Base-by-base conservation (phyloP, 2,329 filamentous ascomycete species). In the Aspergillus caelatus region DNA sequence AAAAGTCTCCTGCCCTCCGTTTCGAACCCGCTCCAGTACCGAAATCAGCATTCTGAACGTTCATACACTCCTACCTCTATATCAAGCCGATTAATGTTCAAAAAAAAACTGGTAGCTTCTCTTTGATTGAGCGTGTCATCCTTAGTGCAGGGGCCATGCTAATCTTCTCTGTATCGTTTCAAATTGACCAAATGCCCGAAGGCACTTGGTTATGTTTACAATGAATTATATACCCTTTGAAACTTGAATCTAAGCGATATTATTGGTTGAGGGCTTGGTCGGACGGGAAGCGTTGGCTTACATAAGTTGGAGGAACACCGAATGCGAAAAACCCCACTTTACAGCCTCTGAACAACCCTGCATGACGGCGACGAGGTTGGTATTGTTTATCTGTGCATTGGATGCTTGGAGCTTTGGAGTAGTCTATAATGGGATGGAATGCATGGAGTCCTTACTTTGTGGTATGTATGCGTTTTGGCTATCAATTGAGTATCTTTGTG, bases 81-180 rank as follows among this genome's bases (percentile, higher is more conserved):
- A 68, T 34, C n/a, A 61, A 53, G 52, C 41, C 57, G 54, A 60
- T 61, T 68, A 67, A 62, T 62, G 54, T 54, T 46, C 16, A 62
- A 71, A 86, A 88, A 89, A 89, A 88, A 86, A 87, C 82, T 83
- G 83, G 84, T 84, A 86, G 87, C 85, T 87, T 89, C 88, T 90
- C 89, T 91, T 90, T 90, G 88, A 87, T 88, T 87, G 84, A 90
- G 88, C 89, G 89, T 93, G 91, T 94, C 91, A 94, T 94, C 91
- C 91, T 94, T 94, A 94, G 91, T 88, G 86, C 86, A 88, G 86
- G 86, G 89, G 89, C 89, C 89, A 91, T 91, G 89, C 89, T 91
- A 91, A 89, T 89, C 86, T 89, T 89, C 87, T 89, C 86, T 89
- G 85, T 88, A 87, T 87, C 84, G 84, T 86, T 86, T 85, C 84